Conservation (phyloP, 2,329 filamentous ascomycete species). For the Eutypella sp. region DNA sequence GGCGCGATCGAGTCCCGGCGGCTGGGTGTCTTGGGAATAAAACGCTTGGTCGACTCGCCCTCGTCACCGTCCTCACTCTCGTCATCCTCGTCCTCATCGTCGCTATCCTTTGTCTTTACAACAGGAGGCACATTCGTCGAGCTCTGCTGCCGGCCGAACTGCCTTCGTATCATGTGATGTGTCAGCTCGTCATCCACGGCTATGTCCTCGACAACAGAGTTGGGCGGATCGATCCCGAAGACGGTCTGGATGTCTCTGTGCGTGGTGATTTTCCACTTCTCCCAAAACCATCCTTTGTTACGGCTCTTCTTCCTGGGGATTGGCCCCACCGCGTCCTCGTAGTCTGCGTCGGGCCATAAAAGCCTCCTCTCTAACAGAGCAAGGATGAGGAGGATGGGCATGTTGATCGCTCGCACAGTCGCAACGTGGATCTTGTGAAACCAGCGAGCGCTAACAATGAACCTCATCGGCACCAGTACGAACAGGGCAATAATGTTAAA, state of each 20-base stretch:
- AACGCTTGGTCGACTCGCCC: conserved; percentile 6
- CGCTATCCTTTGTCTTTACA: conserved; percentile 8
- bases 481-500: conserved; percentile 78
- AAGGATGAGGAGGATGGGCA: conserved; percentile 68
- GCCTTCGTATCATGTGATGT: conserved; percentile 51
- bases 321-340: conserved; percentile 19
- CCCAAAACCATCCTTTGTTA: conserved; percentile 52
- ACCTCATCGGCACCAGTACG: conserved; percentile 71
- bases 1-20: conserved; percentile 51
- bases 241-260: conserved; percentile 69
- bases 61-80: conserved; percentile 8
- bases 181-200: conserved; percentile 55
- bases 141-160: conserved; percentile 45
- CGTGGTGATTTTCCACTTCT: conserved; percentile 62
- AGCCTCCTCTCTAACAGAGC: conserved; percentile 64
- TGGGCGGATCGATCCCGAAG: conserved; percentile 66
- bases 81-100: no score
- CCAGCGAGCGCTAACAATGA: conserved; percentile 73
- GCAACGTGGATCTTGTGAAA: conserved; percentile 88
- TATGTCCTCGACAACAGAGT: conserved; percentile 52
- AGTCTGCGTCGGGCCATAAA: conserved; percentile 49
- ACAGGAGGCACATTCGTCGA: conserved; percentile 21
- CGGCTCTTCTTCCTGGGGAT: conserved; percentile 20
- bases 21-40: conserved; percentile 28
- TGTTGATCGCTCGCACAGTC: conserved; percentile 67